Base-by-base conservation (phyloP, 1,284 basidiomycete genomes). In the Puccinia horiana region DNA sequence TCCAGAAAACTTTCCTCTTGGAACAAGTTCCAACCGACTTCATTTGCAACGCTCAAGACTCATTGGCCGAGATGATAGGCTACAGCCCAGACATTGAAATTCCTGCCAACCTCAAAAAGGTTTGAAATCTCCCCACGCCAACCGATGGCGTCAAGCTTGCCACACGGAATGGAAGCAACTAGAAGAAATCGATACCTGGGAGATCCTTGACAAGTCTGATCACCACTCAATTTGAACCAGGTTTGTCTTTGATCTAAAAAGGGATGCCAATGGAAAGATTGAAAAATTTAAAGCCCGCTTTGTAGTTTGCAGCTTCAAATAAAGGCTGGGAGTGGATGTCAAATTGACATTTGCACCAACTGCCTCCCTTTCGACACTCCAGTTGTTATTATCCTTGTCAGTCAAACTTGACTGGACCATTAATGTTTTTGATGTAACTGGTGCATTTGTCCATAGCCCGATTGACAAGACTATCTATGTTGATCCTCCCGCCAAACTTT, bases 371-470 rank as follows among this genome's bases (percentile, higher is more conserved):
- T 40, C 37, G n/a, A 44, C 76, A 3, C 61, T 69, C 20, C 4
- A 16, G 44, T 6, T 78, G 6, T 29, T 78, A 44, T 54, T 78
- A 37, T 29, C 76, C 3, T 5, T 78, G 32, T 20, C 40, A 29
- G 9, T 47, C 9, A 63, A 23, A 26, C 3, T 47, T n/a, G 32
- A 54, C 18, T 78, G 63, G 76, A 9, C 9, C 26, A 69, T 54
- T 18, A 32, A 65, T 26, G n/a, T 26, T 32, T 78, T 78, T 65
- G 58, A 77, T n/a, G 37, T 77, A n/a, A n/a, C n/a, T n/a, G n/a
- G n/a, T n/a, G n/a, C n/a, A n/a, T 78, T 65, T 52, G 44, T 77
- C 3, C 58, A 78, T 29, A 78, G 61, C 37, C 76, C 63, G 26
- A 67, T 78, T 12, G 63, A 78, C n/a, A 40, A 78, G 47, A 42